Percentiles rank a stretch among this genome's conserved stretches.
Evolutionary conservation across 2,329 filamentous ascomycete genomes (phyloP).

Genomic region (Pezicula carpinea): DNA sequence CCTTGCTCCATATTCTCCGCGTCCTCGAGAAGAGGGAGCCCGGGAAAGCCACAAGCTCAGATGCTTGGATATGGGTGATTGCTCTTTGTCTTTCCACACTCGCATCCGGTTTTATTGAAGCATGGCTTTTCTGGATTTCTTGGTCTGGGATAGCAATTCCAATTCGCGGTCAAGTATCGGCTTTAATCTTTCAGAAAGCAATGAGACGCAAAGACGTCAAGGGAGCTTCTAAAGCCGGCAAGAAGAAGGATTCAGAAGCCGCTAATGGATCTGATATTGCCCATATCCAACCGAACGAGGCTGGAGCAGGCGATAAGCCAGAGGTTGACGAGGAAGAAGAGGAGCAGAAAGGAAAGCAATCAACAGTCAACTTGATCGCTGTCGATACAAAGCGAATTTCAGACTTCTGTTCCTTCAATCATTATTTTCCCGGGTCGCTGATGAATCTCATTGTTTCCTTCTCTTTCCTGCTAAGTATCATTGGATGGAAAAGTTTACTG

Average conservation of each 20-base stretch:
- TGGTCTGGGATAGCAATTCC: constrained; percentile 60
- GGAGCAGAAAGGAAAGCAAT: constrained; percentile 60
- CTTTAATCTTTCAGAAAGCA: constrained; percentile 72
- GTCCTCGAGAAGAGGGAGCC: constrained; percentile 53
- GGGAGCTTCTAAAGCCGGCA: constrained; percentile 42
- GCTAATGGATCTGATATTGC: constrained; percentile 23
- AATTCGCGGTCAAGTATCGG: constrained; percentile 63
- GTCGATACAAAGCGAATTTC: constrained; percentile 67
- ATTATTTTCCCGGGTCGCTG: constrained; percentile 57
- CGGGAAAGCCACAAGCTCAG: constrained; percentile 40
- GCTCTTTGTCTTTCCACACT: constrained; percentile 58
- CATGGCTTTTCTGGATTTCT: constrained; percentile 63
- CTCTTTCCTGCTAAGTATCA: constrained; percentile 59
- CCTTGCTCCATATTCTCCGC: constrained; percentile 60
- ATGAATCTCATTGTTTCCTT: constrained; percentile 64
- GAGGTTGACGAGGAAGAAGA: constrained; percentile 35
- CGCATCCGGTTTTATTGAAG: constrained; percentile 50
- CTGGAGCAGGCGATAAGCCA: constrained; percentile 25
- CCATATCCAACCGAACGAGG: constrained; percentile 17
- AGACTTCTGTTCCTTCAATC: constrained; percentile 63
- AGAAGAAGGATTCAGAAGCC: constrained; percentile 29
- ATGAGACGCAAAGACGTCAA: constrained; percentile 76
- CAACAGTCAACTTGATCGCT: constrained; percentile 73
- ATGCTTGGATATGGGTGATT: constrained; percentile 65
- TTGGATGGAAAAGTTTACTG: constrained; percentile 66